phyloP scores from a whole-genome alignment of 495 filamentous ascomycete genomes.

The Pseudoneurospora amorphoporcata region DNA sequence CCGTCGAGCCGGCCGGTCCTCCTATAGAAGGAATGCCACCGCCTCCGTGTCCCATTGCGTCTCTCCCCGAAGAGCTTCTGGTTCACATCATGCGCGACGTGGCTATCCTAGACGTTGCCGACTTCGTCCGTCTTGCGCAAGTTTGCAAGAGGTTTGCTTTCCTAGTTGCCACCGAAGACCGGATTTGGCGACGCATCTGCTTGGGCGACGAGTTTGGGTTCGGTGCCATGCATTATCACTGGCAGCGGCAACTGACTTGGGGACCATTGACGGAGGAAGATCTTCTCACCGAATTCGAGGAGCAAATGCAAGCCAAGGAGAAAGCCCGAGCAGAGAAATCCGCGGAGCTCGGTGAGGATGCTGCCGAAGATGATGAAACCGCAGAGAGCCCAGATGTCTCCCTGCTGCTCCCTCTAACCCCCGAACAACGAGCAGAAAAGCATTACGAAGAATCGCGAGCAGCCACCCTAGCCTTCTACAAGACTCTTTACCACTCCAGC shows the following conservation, averaged over 20 bases:
- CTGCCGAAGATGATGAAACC: background rate
- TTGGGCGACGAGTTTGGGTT: constrained; percentile 64
- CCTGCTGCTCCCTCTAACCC: constrained; percentile 9
- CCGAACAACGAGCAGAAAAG: constrained; percentile 15
- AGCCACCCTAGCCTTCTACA: constrained; percentile 29
- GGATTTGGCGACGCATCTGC: constrained; percentile 79
- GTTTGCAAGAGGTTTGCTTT: constrained; percentile 86
- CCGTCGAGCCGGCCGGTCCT: constrained; percentile 47
- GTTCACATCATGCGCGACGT: constrained; percentile 48
- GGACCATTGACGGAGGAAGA: constrained; percentile 38
- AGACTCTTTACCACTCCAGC: constrained; percentile 33
- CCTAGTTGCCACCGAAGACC: constrained; percentile 72
- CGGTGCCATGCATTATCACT: constrained; percentile 75
- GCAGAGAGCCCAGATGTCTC: constrained; percentile 1
- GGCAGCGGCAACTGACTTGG: constrained; percentile 52
- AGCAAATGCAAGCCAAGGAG: background rate
- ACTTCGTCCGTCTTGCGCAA: constrained; percentile 65
- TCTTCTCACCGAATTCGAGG: constrained; percentile 16
- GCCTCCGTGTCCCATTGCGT: constrained; percentile 67
- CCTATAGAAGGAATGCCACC: constrained; percentile 52
- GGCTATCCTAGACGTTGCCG: constrained; percentile 65
- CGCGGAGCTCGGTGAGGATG: constrained; percentile 3
- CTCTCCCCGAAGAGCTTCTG: constrained; percentile 73
- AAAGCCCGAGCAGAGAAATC: background rate
- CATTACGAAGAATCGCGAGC: constrained; percentile 23